A percentile compares a stretch with the other conserved stretches of the same genome.
Conservation (phyloP, 495 filamentous ascomycete species). For the Haplographium delicatum region DNA sequence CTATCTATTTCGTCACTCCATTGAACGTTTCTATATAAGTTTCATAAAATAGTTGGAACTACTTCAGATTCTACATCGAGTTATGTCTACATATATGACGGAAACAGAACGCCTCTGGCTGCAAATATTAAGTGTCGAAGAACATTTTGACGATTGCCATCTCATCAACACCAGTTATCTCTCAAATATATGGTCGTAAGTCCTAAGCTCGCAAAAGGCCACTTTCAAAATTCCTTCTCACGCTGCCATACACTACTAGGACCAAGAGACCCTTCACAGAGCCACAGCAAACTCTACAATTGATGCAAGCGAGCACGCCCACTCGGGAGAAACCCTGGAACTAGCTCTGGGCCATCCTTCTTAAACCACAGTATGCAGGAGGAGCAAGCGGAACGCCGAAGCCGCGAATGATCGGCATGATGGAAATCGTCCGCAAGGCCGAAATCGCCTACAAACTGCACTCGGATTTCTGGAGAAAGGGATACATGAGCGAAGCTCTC, state of each 20-base stretch:
- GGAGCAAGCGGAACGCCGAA: not conserved
- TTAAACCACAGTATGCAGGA: too few species aligned
- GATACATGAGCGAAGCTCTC: conserved; percentile 22
- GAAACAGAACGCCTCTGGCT: conserved; percentile 16
- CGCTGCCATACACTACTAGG: not conserved
- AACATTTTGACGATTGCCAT: conserved; percentile 14
- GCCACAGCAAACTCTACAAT: not conserved
- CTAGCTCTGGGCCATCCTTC: conserved; percentile 4
- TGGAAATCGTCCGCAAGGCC: conserved; percentile 7
- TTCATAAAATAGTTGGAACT: too few species aligned
- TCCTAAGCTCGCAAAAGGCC: too few species aligned
- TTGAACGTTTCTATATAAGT: too few species aligned
- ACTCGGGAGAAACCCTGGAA: conserved; percentile 10
- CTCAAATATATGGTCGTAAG: conserved; percentile 16
- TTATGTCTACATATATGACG: conserved; percentile 1
- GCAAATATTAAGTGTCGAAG: conserved; percentile 5
- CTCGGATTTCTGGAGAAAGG: conserved; percentile 21
- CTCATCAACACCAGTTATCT: not conserved
- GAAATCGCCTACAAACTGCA: conserved; percentile 19
- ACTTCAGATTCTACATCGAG: too few species aligned
- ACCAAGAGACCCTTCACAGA: not conserved
- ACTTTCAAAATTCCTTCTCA: not conserved
- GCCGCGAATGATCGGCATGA: conserved; percentile 14
- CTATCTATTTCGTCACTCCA: too few species aligned
- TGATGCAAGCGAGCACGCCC: not conserved